These are phyloP conservation scores for Hypoxylon fragiforme DNA, from an alignment of 495 filamentous ascomycete genomes.

Conservation along the genomic window DNA sequence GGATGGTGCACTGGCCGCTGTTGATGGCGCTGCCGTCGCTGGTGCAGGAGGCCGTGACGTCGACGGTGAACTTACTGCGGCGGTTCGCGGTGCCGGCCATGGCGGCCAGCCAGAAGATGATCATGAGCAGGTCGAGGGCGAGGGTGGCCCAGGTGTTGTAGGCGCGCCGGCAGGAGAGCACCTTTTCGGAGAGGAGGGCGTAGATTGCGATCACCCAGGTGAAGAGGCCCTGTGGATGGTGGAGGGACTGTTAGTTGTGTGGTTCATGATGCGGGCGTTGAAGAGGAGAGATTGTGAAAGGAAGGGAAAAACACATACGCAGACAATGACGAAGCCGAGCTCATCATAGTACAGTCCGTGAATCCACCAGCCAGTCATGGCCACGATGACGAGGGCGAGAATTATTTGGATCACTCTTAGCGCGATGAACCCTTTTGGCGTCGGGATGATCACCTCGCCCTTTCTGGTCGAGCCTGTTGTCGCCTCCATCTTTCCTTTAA, in stretches of 20 bases:
- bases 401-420: slow-evolving; percentile 47
- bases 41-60: slow-evolving; percentile 41
- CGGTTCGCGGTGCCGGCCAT: slow-evolving; percentile 48
- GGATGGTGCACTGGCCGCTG: slow-evolving; percentile 41
- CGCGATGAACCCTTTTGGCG: slow-evolving; percentile 45
- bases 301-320: slow-evolving; percentile 38
- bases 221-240: slow-evolving; percentile 42
- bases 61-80: slow-evolving; percentile 41
- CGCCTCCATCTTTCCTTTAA: neutral
- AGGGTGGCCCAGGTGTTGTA: slow-evolving; percentile 55
- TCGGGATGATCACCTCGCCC: slow-evolving; percentile 36
- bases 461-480: slow-evolving; percentile 22
- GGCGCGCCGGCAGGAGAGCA: slow-evolving; percentile 34
- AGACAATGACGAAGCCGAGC: slow-evolving; percentile 45
- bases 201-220: slow-evolving; percentile 50
- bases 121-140: slow-evolving; percentile 49
- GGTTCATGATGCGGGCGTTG: neutral
- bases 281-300: neutral
- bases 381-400: slow-evolving; percentile 42
- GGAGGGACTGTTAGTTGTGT: slow-evolving; percentile 5
- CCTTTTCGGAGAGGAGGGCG: slow-evolving; percentile 46
- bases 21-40: slow-evolving; percentile 45
- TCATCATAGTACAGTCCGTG: slow-evolving; percentile 43
- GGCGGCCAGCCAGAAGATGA: slow-evolving; percentile 52
- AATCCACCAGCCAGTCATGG: slow-evolving; percentile 45